These are phyloP conservation scores for Blastocystis sp. DNA, from an alignment of 352 stramenopile species.

Conservation along the genomic window DNA sequence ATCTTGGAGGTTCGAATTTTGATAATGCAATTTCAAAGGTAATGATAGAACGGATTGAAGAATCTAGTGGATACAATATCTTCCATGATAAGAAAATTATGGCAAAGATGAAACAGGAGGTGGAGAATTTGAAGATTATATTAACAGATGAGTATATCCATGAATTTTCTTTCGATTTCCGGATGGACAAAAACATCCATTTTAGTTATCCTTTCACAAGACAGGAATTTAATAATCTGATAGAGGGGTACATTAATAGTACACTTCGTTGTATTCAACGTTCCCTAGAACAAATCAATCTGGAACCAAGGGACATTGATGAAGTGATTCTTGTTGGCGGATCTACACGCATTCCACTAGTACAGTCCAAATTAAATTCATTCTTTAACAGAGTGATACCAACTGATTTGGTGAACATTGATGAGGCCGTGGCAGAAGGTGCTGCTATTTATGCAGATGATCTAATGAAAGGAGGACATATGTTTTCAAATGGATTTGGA, in stretches of 20 bases:
- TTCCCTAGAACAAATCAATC: constrained; percentile 71
- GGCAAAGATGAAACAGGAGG: constrained; percentile 71
- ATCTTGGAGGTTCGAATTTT: constrained; percentile 82
- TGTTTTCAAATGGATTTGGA: neutral
- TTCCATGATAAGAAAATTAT: neutral
- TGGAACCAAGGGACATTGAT: constrained; percentile 70
- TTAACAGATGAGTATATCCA: constrained; percentile 14
- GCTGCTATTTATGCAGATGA: constrained; percentile 60
- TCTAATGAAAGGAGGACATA: neutral
- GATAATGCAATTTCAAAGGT: constrained; percentile 75
- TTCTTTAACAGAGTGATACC: constrained; percentile 75
- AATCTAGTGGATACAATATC: constrained; percentile 75
- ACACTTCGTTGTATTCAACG: constrained; percentile 78
- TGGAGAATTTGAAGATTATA: constrained; percentile 72
- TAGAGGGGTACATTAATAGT: constrained; percentile 75
- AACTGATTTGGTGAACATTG: constrained; percentile 16
- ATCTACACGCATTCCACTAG: constrained; percentile 74
- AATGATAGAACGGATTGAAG: constrained; percentile 82
- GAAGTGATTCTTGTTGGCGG: constrained; percentile 77
- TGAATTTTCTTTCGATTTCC: neutral
- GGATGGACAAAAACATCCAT: too few species aligned
- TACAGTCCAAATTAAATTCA: constrained; percentile 73
- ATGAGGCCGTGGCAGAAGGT: constrained; percentile 68
- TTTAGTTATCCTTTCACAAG: constrained; percentile 70
- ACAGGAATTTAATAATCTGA: constrained; percentile 72